A percentile compares a stretch with the other conserved stretches of the same genome.
These are phyloP conservation scores for Lentinula edodes DNA, from an alignment of 768 basidiomycete genomes.

Conservation along the genomic window DNA sequence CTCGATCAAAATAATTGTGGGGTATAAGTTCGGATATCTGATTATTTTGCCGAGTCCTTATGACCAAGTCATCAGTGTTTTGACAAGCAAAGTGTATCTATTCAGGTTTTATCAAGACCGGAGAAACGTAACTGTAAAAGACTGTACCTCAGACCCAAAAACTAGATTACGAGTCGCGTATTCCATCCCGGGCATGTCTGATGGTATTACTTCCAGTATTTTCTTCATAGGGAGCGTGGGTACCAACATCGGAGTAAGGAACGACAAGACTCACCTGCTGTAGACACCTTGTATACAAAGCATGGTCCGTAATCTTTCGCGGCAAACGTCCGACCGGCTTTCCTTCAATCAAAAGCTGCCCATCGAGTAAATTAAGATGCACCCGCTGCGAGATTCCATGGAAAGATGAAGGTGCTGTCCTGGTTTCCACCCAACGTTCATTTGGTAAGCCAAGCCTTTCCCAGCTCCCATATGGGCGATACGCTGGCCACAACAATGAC, in stretches of 20 bases:
- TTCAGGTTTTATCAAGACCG: too few species aligned
- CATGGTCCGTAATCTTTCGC: constrained; percentile 21
- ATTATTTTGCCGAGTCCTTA: constrained; percentile 11
- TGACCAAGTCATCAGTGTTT: constrained; percentile 17
- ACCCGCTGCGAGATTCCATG: constrained; percentile 21
- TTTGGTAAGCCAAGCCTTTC: constrained; percentile 10
- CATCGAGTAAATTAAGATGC: constrained; percentile 34
- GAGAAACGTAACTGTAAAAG: background rate
- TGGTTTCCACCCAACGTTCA: constrained; percentile 23
- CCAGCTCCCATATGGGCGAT: constrained; percentile 17
- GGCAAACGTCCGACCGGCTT: constrained; percentile 34
- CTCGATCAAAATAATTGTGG: constrained; percentile 14
- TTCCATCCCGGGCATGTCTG: constrained; percentile 20
- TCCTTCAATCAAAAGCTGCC: constrained; percentile 36
- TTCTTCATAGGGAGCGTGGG: background rate
- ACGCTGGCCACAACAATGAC: constrained; percentile 12
- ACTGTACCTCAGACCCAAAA: constrained; percentile 15
- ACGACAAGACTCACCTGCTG: constrained; percentile 21
- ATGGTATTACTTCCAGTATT: constrained; percentile 29
- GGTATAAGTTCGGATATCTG: constrained; percentile 30
- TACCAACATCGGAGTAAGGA: background rate
- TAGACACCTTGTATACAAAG: constrained; percentile 30
- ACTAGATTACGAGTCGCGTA: constrained; percentile 21
- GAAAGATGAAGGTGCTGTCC: constrained; percentile 12
- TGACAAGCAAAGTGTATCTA: constrained; percentile 26